Evolutionary conservation across 2,329 filamentous ascomycete species (phyloP).

Genomic region (Aspergillus sojae): DNA sequence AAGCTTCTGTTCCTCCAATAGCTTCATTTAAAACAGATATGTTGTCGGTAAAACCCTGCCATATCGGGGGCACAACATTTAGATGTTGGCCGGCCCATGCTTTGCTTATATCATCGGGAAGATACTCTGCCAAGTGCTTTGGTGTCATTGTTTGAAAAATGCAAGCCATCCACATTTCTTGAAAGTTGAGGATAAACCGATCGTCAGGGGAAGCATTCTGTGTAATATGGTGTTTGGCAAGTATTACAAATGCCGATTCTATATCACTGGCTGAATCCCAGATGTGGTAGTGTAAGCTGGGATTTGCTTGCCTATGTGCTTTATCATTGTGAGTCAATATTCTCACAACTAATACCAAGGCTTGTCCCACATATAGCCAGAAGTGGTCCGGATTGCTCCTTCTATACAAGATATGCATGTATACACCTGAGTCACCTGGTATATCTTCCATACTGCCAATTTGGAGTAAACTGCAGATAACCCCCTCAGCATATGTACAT

Average conservation of each 20-base stretch:
- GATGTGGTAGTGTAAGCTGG: conserved; percentile 13
- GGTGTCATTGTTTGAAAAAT: conserved; percentile 14
- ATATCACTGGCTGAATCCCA: conserved; percentile 14
- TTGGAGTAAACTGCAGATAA: not conserved
- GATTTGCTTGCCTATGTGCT: not conserved
- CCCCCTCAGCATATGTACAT: not conserved
- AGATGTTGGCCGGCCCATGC: conserved; percentile 15
- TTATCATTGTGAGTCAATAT: conserved; percentile 13
- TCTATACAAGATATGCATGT: conserved; percentile 16
- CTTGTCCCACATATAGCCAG: conserved; percentile 18
- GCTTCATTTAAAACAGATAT: not conserved
- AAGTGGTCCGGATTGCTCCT: conserved; percentile 3
- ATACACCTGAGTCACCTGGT: conserved; percentile 1
- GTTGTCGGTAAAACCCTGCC: conserved; percentile 9
- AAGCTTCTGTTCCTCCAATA: not conserved
- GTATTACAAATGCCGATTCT: conserved; percentile 16
- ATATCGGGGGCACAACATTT: conserved; percentile 17
- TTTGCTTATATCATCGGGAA: not conserved
- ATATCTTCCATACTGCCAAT: not conserved
- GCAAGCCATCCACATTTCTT: conserved; percentile 17
- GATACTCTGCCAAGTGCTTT: conserved; percentile 10
- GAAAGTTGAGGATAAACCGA: conserved; percentile 12
- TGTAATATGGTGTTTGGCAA: not conserved
- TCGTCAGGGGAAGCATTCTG: not conserved
- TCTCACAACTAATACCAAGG: conserved; percentile 2